Evolutionary conservation across 306 rosid genomes (phyloP), one percentile per base, ranked within the genome.

Genomic region (Quercus robur): DNA sequence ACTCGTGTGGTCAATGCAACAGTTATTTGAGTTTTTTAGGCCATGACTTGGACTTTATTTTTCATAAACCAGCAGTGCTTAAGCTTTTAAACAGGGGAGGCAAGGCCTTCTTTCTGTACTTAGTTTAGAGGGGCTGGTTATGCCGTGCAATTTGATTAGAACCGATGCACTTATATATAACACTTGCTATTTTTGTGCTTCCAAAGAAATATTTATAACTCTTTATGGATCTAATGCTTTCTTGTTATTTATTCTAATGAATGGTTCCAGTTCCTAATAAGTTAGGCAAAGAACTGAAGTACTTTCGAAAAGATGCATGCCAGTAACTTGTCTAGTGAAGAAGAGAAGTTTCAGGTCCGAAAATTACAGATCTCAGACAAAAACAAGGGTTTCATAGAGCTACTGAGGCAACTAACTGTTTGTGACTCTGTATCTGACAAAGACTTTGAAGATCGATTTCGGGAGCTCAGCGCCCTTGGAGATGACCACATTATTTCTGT

Each of bases 341-440:
- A 85, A 8, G 75, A 77, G 9, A 76, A 72, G n/a, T 81, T 79
- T 75, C 59, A 69, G 77, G 89, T 84, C 3, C 83, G 94, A 75
- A 90, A 64, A 62, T 63, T 92, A 30, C 88, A 89, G 85, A 78
- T 89, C 56, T 84, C 89, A 0, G 98, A 94, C 84, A 92, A 89
- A 84, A 78, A 85, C 59, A 94, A 91, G 81, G 97, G 97, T 12
- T 94, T 92, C 77, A 81, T 87, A 19, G 88, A 92, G 84, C 83
- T 94, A 18, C 80, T 94, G 73, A 91, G 51, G 61, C 98, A 94
- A 54, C 90, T 92, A 2, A 92, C 87, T 35, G 85, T 88, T 44
- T 94, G 97, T 49, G 97, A 91, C 84, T 89, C 87, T 25, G 91
- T 92, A 7, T 81, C 93, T 6, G 88, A 92, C 55, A 73, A 87